These are phyloP conservation scores for Knoxdaviesia capensis DNA, from an alignment of 2,329 filamentous ascomycete species.

Conservation along the genomic window DNA sequence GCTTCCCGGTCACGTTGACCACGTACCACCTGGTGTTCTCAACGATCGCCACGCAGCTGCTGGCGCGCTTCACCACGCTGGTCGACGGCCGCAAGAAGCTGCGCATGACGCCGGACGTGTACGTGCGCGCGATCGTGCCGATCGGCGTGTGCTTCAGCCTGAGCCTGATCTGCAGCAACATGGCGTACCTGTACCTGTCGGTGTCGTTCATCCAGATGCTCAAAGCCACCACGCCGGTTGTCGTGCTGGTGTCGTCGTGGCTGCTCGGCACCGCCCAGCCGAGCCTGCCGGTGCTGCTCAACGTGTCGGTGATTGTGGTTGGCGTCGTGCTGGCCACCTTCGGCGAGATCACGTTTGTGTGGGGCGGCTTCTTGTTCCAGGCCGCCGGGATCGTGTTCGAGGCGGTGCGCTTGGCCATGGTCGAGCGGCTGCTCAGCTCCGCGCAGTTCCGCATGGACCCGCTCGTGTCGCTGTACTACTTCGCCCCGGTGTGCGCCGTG, in stretches of 20 bases:
- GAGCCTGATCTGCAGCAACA: conserved; percentile 88
- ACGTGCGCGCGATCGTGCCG: conserved; percentile 80
- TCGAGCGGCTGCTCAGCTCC: conserved; percentile 62
- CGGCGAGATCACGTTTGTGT: conserved; percentile 85
- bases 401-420: conserved; percentile 66
- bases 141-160: conserved; percentile 93
- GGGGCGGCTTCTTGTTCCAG: conserved; percentile 63
- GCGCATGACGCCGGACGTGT: conserved; percentile 91
- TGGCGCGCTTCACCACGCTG: conserved; percentile 73
- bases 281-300: conserved; percentile 71
- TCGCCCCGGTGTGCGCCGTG: conserved; percentile 62
- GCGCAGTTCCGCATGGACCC: conserved; percentile 86
- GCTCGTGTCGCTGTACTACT: conserved; percentile 76
- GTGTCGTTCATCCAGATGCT: conserved; percentile 99
- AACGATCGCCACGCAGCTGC: conserved; percentile 80
- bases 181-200: conserved; percentile 86
- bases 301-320: conserved; percentile 85
- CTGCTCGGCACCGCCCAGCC: conserved; percentile 64
- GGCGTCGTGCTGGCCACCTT: conserved; percentile 89
- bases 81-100: conserved; percentile 91
- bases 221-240: conserved; percentile 93
- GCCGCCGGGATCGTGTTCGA: conserved; percentile 62
- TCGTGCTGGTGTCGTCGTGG: conserved; percentile 81
- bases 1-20: conserved; percentile 63
- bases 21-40: conserved; percentile 93